phyloP scores from a whole-genome alignment of 2,329 filamentous ascomycete genomes.

The Exophiala sideris region DNA sequence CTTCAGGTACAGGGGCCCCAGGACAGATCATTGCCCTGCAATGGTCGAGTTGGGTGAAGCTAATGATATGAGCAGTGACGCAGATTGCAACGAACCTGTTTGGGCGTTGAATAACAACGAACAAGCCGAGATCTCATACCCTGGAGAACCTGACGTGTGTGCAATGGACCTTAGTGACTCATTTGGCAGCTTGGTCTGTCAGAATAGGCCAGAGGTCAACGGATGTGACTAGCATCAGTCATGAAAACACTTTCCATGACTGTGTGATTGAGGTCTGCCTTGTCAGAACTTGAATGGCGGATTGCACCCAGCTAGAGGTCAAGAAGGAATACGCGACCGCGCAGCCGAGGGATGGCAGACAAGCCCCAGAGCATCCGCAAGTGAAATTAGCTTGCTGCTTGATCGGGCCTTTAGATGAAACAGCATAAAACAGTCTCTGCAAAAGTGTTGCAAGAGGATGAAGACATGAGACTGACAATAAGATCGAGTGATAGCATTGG shows the following conservation, averaged over 20 bases:
- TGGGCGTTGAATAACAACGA: background rate
- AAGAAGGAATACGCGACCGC: too few species aligned
- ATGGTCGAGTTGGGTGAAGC: background rate
- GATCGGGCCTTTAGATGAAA: too few species aligned
- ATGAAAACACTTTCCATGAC: too few species aligned
- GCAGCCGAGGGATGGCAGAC: too few species aligned
- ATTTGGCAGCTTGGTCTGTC: conserved; percentile 7
- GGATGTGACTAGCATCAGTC: too few species aligned
- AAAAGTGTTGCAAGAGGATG: too few species aligned
- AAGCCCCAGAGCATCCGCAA: too few species aligned
- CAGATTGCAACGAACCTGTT: conserved; percentile 2
- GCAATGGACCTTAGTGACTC: background rate
- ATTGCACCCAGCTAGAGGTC: too few species aligned
- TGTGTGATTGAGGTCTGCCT: background rate
- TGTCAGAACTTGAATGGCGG: too few species aligned
- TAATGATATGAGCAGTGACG: conserved; percentile 4
- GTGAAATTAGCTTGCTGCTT: too few species aligned
- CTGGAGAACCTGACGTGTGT: conserved; percentile 7
- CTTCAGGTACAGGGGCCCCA: conserved; percentile 2
- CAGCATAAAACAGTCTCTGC: too few species aligned
- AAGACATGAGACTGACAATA: too few species aligned
- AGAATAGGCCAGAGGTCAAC: background rate
- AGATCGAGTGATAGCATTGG: background rate
- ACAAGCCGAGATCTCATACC: conserved; percentile 5
- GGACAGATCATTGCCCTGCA: background rate